A percentile compares a stretch with the other conserved stretches of the same genome.
phyloP scores from a whole-genome alignment of 176 grass and related monocot genomes.

The Aegilops umbellulata region DNA sequence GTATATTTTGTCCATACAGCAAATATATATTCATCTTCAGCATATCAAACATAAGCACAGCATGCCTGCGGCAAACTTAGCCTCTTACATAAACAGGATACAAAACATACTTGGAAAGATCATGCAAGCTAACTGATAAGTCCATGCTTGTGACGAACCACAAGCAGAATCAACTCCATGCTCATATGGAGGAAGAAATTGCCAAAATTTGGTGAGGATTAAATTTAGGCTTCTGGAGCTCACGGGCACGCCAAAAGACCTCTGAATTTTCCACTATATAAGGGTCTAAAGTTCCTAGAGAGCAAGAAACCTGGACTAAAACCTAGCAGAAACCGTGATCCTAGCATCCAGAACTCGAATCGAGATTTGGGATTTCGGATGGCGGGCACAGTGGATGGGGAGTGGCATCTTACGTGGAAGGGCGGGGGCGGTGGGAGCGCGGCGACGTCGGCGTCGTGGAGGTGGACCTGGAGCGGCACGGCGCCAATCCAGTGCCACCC shows the following conservation, averaged over 20 bases:
- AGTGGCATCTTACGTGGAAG: constrained; percentile 42
- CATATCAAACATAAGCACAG: not conserved
- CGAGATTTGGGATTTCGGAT: not conserved
- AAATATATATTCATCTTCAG: not conserved
- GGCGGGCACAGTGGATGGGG: not conserved
- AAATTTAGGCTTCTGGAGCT: no score
- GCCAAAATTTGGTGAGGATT: no score
- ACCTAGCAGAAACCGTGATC: not conserved
- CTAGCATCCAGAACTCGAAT: not conserved
- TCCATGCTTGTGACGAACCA: not conserved
- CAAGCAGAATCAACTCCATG: not conserved
- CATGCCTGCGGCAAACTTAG: not conserved
- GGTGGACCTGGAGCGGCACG: constrained; percentile 88
- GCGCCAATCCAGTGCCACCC: constrained; percentile 64
- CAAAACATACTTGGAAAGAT: not conserved
- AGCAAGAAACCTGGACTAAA: not conserved
- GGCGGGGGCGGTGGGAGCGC: constrained; percentile 78
- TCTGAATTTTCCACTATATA: not conserved
- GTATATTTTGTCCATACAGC: not conserved
- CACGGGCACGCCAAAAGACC: not conserved
- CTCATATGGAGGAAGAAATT: no score
- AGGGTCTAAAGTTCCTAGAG: not conserved
- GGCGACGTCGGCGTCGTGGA: constrained; percentile 94
- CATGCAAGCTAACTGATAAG: not conserved
- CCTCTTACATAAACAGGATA: not conserved